phyloP scores from a whole-genome alignment of 371 early-diverging fungal genomes.

The Mortierella sp. region DNA sequence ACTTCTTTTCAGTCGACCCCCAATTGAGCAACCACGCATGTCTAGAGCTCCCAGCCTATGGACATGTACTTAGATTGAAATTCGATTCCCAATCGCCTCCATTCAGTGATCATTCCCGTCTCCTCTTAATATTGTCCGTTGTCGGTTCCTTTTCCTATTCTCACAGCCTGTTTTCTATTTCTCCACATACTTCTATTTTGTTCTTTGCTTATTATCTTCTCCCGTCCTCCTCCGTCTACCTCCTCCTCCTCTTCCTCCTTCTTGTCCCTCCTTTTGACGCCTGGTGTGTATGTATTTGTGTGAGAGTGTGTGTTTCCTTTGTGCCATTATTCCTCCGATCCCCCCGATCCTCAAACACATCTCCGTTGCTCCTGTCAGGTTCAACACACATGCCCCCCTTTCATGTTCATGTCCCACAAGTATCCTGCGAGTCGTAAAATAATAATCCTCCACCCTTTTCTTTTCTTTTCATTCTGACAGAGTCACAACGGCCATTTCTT shows the following conservation, averaged over 20 bases:
- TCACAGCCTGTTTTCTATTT: neutral
- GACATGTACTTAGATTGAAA: no score
- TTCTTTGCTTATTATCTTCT: neutral
- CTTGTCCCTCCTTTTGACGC: neutral
- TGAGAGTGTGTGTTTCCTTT: neutral
- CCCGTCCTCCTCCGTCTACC: neutral
- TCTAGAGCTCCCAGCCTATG: no score
- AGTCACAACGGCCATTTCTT: neutral
- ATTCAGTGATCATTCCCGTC: neutral
- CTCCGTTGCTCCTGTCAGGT: neutral
- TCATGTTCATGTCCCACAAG: neutral
- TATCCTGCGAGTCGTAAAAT: neutral
- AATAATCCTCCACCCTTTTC: neutral
- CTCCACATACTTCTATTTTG: neutral
- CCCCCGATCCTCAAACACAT: conserved; percentile 11
- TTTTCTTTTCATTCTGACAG: neutral
- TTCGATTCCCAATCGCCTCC: neutral
- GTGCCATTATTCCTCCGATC: neutral
- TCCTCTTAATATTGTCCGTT: neutral
- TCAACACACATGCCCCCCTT: neutral
- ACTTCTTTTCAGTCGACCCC: neutral
- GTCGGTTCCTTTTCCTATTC: neutral
- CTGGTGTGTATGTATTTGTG: neutral
- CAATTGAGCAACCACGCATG: no score
- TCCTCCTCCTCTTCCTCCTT: neutral